phyloP scores from a whole-genome alignment of 805 yeast genomes.

The Monosporozyma solicola region DNA sequence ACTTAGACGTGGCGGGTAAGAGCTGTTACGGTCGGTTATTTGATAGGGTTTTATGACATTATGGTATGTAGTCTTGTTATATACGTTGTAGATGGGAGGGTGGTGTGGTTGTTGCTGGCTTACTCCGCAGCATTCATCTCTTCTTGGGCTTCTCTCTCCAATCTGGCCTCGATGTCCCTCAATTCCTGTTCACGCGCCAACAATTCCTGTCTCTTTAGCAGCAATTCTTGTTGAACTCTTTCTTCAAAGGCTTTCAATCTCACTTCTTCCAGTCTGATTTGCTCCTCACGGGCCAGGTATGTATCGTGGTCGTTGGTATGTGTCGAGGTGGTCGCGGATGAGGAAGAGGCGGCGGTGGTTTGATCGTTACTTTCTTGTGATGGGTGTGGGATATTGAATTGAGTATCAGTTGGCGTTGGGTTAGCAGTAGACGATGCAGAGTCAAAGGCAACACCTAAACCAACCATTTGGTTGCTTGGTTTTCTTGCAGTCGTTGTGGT shows the following conservation, averaged over 20 bases:
- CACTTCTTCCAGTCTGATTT: slow-evolving; percentile 82
- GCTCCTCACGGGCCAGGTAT: slow-evolving; percentile 70
- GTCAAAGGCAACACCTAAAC: neutral
- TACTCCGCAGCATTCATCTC: slow-evolving; percentile 15
- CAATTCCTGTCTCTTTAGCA: slow-evolving; percentile 72
- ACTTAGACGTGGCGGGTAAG: neutral
- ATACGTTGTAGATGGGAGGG: neutral
- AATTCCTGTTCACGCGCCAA: slow-evolving; percentile 78
- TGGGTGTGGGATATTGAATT: neutral
- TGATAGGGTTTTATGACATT: neutral
- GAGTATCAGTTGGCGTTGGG: neutral
- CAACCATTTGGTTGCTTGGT: neutral
- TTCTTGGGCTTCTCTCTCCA: slow-evolving; percentile 45
- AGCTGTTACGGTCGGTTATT: neutral
- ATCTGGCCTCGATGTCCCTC: slow-evolving; percentile 67
- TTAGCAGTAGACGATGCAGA: neutral
- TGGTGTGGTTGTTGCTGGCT: no score
- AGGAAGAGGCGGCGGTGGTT: neutral
- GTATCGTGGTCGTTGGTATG: slow-evolving; percentile 28
- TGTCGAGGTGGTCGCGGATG: neutral
- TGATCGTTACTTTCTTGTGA: neutral
- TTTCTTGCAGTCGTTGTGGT: neutral
- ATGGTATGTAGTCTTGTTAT: neutral
- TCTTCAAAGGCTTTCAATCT: slow-evolving; percentile 78
- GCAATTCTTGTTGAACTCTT: slow-evolving; percentile 78